Percentiles rank a stretch among this genome's conserved stretches.
Conservation (phyloP, 371 early-diverging fungal genomes). For the Mucor saturninus region DNA sequence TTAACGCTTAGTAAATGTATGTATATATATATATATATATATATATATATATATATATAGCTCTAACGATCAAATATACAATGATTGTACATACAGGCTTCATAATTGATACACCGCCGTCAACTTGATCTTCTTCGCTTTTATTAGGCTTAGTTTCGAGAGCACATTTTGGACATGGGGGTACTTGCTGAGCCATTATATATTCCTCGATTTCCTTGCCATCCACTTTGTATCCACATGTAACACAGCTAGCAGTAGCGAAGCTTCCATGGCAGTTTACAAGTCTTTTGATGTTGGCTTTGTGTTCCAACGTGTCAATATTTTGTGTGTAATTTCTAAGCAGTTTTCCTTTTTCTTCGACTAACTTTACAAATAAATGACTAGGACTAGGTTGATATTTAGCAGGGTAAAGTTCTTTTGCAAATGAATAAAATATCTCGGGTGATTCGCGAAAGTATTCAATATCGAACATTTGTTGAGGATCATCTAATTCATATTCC, state of each 20-base stretch:
- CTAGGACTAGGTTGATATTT: slow-evolving; percentile 92
- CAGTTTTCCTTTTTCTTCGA: slow-evolving; percentile 83
- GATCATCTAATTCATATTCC: slow-evolving; percentile 79
- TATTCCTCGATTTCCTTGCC: slow-evolving; percentile 81
- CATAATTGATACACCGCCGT: slow-evolving; percentile 45
- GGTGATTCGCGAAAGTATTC: slow-evolving; percentile 85
- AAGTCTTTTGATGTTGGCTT: slow-evolving; percentile 83
- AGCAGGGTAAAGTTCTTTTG: slow-evolving; percentile 87
- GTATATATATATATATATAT: neutral
- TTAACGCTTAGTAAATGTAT: neutral
- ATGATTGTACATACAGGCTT: slow-evolving; percentile 44
- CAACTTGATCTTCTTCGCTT: slow-evolving; percentile 39
- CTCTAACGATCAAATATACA: neutral
- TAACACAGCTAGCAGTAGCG: slow-evolving; percentile 90
- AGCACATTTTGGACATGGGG: slow-evolving; percentile 53
- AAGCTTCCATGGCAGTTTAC: slow-evolving; percentile 94
- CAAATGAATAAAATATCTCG: slow-evolving; percentile 93
- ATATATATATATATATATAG: neutral
- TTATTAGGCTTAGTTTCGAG: slow-evolving; percentile 6
- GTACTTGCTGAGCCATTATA: slow-evolving; percentile 67
- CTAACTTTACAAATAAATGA: slow-evolving; percentile 89
- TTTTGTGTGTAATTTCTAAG: slow-evolving; percentile 98
- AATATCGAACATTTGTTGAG: slow-evolving; percentile 93
- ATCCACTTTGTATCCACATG: slow-evolving; percentile 76
- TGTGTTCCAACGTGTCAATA: slow-evolving; percentile 96